Base-by-base conservation (phyloP, 257 asterid genomes). In the Coffea eugenioides region DNA sequence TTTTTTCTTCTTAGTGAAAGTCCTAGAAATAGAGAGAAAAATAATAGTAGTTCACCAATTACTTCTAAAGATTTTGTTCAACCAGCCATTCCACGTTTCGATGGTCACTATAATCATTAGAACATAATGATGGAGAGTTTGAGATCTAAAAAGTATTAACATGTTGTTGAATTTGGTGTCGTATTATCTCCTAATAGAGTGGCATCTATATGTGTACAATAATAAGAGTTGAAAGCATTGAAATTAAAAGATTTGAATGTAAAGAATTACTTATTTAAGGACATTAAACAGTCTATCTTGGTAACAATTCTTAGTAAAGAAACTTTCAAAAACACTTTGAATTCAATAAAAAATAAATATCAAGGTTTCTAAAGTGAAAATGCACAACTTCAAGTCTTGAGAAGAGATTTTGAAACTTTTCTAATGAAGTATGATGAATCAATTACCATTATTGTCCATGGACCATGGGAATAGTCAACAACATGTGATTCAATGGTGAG, bases 381-480 rank as follows among this genome's bases (percentile, higher is more conserved):
- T 41, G 74, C 64, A 77, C 36, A 48, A 3, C 67, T 66, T 77
- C 74, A 66, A 49, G n/a, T 66, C 18, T 67, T 77, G 25, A 27
- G 80, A 52, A 77, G 23, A 62, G 51, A 77, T 10, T 77, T 66
- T 8, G 25, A 67, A 25, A 77, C 27, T 8, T 21, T 77, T 7
- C 23, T 12, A 5, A 31, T 77, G 39, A 77, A 77, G 49, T 65
- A 77, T 27, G 66, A 49, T 6, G 66, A 77, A 34, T 77, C 52
- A 14, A 31, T 31, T 31, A 18, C 80, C 6, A 77, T 5, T 77
- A 27, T 3, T 49, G 12, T 67, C n/a, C 51, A 13, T 31, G 74
- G n/a, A 66, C 80, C 8, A 77, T 77, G 52, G 74, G 43, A 31
- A 48, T 66, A 1, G 2, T 52, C 36, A 72, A 62, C 43, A 72